These are phyloP conservation scores for Neofusicoccum laricinum DNA, from an alignment of 2,329 filamentous ascomycete species.

Conservation along the genomic window DNA sequence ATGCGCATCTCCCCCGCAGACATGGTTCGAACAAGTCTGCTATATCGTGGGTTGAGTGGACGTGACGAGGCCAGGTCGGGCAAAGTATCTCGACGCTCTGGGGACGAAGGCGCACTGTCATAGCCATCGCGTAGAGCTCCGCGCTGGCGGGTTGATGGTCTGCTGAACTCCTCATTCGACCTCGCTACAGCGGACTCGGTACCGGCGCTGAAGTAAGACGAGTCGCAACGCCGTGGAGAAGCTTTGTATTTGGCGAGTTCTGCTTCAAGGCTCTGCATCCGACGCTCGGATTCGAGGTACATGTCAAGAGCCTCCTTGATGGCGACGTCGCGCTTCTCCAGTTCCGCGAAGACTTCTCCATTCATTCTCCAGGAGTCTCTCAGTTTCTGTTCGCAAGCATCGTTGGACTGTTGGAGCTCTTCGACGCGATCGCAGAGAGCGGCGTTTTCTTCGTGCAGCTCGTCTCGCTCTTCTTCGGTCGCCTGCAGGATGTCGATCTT, in stretches of 20 bases:
- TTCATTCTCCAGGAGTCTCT: constrained; percentile 8
- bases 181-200: background rate
- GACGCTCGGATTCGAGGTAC: constrained; percentile 6
- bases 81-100: background rate
- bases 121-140: background rate
- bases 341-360: constrained; percentile 10
- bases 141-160: background rate
- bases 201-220: constrained; percentile 5
- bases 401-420: background rate
- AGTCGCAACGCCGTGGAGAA: background rate
- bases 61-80: background rate
- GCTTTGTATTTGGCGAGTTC: background rate
- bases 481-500: constrained; percentile 4
- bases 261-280: background rate
- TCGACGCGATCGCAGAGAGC: background rate
- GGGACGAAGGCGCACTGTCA: background rate
- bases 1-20: constrained; percentile 3
- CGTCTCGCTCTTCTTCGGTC: constrained; percentile 8
- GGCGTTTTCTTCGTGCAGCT: constrained; percentile 11
- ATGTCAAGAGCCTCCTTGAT: constrained; percentile 16
- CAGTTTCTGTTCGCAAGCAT: constrained; percentile 6
- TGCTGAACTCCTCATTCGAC: background rate
- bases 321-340: constrained; percentile 14
- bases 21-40: constrained; percentile 10
- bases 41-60: background rate